These are phyloP conservation scores for Didymella segeticola DNA, from an alignment of 2,329 filamentous ascomycete species.

Conservation along the genomic window DNA sequence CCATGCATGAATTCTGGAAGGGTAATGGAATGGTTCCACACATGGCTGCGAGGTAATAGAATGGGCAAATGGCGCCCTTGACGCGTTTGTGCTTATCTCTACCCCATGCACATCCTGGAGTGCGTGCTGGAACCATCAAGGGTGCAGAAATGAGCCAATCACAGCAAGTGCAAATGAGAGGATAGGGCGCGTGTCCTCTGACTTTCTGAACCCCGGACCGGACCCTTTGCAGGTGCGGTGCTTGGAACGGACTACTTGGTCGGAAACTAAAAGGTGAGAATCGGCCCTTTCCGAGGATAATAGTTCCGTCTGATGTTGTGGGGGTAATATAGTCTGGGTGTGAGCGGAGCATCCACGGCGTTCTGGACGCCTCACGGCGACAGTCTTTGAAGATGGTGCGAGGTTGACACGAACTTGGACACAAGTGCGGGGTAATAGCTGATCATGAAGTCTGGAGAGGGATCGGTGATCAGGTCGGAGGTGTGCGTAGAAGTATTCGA, in stretches of 20 bases:
- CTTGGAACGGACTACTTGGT: neutral
- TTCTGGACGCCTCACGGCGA: neutral
- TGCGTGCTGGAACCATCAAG: slow-evolving; percentile 1
- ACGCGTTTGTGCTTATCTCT: slow-evolving; percentile 10
- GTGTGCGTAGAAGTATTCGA: neutral
- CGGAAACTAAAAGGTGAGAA: neutral
- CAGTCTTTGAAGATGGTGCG: neutral
- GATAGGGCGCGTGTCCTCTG: neutral
- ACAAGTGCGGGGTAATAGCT: slow-evolving; percentile 2
- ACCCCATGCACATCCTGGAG: slow-evolving; percentile 8
- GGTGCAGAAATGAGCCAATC: slow-evolving; percentile 12
- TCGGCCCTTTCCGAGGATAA: neutral
- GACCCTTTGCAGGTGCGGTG: slow-evolving; percentile 8
- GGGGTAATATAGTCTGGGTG: neutral
- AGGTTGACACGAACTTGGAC: neutral
- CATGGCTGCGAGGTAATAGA: slow-evolving; percentile 5
- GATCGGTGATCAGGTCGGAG: neutral
- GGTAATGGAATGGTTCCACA: slow-evolving; percentile 14
- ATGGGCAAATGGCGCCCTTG: slow-evolving; percentile 11
- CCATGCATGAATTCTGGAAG: slow-evolving; percentile 19
- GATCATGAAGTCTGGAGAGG: neutral
- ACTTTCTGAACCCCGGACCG: slow-evolving; percentile 13
- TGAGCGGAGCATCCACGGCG: neutral
- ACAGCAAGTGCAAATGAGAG: neutral
- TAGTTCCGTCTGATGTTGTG: neutral